A percentile compares a stretch with the other conserved stretches of the same genome.
Conservation (phyloP, 371 early-diverging fungal genomes). For the Coemansia sp. region DNA sequence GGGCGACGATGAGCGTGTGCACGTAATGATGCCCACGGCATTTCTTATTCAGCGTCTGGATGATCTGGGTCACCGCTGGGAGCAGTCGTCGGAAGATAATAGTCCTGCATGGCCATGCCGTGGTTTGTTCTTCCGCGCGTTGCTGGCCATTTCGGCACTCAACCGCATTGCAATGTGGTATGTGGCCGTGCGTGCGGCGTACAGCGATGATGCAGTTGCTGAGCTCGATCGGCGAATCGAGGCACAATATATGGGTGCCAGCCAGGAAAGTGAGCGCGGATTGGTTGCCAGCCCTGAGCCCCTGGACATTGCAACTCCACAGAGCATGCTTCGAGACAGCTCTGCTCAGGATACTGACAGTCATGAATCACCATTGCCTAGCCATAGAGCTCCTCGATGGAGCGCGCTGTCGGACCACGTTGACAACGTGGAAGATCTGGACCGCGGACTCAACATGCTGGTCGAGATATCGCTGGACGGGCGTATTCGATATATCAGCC, state of each 20-base stretch:
- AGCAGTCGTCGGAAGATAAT: constrained; percentile 9
- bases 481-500: constrained; percentile 48
- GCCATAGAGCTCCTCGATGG: constrained; percentile 1
- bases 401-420: not conserved
- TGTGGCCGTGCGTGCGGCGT: constrained; percentile 34
- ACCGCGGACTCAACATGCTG: constrained; percentile 45
- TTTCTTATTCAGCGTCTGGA: constrained; percentile 31
- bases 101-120: constrained; percentile 50
- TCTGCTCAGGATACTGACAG: too few relatives aligned
- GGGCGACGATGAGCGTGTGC: constrained; percentile 18
- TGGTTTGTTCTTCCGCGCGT: constrained; percentile 39
- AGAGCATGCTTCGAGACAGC: not conserved
- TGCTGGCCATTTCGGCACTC: constrained; percentile 50
- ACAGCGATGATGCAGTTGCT: constrained; percentile 29
- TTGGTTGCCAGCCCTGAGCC: not conserved
- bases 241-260: not conserved
- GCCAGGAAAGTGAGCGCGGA: not conserved
- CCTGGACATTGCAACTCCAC: not conserved
- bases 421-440: constrained; percentile 12
- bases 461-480: constrained; percentile 47
- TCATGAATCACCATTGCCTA: too few relatives aligned
- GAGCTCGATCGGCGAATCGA: constrained; percentile 23
- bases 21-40: constrained; percentile 25
- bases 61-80: constrained; percentile 33
- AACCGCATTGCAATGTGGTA: constrained; percentile 52